Percentiles rank a stretch among this genome's conserved stretches.
These are phyloP conservation scores for Silene noctiflora DNA, from an alignment of 179 eudicot genomes.

Conservation along the genomic window DNA sequence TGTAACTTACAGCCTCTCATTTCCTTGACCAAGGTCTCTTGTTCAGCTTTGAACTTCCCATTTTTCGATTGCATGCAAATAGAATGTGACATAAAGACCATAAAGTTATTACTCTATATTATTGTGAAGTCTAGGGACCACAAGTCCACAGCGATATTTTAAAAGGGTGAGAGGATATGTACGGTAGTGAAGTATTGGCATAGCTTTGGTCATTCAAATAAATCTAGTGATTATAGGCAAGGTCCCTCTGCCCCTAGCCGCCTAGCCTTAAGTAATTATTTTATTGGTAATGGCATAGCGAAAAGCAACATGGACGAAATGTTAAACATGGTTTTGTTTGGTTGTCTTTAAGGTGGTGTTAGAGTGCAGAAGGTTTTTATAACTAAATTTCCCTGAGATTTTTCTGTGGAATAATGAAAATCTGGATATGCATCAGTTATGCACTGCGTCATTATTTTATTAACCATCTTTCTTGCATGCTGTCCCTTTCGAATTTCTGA, in stretches of 20 bases:
- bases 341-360: background rate
- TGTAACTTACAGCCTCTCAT: background rate
- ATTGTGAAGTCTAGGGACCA: background rate
- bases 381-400: background rate
- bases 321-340: background rate
- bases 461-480: background rate
- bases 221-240: background rate
- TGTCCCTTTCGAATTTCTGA: background rate
- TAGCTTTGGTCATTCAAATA: background rate
- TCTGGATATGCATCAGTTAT: conserved; percentile 2
- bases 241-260: background rate
- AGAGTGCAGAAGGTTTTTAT: background rate
- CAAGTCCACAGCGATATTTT: background rate
- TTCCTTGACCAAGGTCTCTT: background rate
- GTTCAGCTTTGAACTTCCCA: background rate
- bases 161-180: background rate
- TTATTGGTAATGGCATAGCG: background rate
- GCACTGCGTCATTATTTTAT: background rate
- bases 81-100: background rate
- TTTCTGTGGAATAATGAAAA: background rate
- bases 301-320: background rate
- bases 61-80: background rate
- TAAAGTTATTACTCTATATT: background rate
- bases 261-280: background rate
- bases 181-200: background rate